Conservation (phyloP, 2,329 filamentous ascomycete genomes). For the Ophiostoma australiae region DNA sequence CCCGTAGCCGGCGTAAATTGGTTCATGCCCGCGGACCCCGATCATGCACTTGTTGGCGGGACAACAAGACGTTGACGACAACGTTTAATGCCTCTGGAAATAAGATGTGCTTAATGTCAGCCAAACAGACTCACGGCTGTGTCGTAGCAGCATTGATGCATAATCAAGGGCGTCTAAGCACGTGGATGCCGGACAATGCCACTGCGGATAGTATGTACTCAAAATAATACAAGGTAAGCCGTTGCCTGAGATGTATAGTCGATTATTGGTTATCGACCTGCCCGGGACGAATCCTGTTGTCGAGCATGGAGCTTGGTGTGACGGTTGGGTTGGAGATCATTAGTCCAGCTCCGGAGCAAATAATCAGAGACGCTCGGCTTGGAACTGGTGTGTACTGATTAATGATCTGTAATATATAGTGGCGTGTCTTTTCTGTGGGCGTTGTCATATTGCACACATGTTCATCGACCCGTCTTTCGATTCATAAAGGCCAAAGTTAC, state of each 20-base stretch:
- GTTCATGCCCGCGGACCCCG: neutral
- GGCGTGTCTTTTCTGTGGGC: slow-evolving; percentile 7
- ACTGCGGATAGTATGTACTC: neutral
- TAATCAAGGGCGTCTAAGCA: neutral
- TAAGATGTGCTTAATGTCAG: neutral
- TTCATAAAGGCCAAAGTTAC: slow-evolving; percentile 9
- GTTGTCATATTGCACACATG: slow-evolving; percentile 2
- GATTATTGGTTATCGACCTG: neutral
- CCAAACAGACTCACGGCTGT: neutral
- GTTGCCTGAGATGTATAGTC: neutral
- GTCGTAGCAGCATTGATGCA: neutral
- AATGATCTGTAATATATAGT: neutral
- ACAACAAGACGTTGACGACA: neutral
- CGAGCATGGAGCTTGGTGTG: neutral
- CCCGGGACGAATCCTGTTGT: neutral
- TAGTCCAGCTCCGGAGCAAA: neutral
- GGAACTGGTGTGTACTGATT: neutral
- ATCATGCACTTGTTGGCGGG: neutral
- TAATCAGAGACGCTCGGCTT: neutral
- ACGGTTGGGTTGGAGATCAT: neutral
- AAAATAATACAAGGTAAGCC: neutral
- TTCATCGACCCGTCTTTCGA: slow-evolving; percentile 2
- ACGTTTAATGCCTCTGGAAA: too few relatives aligned
- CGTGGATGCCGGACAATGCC: neutral
- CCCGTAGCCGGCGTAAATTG: neutral